These are phyloP conservation scores for Grigorovia jiainica DNA, from an alignment of 805 yeast genomes.

Conservation along the genomic window DNA sequence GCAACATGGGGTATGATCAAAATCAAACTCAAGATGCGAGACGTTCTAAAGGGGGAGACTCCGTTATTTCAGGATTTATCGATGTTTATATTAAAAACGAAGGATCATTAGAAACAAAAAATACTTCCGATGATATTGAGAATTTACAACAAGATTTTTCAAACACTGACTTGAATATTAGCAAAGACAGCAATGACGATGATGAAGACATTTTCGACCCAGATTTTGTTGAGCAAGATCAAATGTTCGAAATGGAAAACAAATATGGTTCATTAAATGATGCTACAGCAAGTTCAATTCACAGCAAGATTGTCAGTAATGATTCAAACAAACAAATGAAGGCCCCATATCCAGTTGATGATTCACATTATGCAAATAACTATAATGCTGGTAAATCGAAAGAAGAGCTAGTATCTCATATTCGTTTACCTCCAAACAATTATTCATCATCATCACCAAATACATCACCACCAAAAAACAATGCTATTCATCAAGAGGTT, in stretches of 20 bases:
- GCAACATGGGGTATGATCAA: too few relatives aligned
- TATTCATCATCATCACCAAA: background rate
- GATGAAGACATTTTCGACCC: conserved; percentile 22
- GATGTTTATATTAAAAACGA: conserved; percentile 1
- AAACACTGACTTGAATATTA: background rate
- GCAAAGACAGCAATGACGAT: too few relatives aligned
- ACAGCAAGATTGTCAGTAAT: background rate
- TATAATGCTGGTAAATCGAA: background rate
- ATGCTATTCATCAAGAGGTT: background rate
- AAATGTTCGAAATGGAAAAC: conserved; percentile 10
- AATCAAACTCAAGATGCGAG: background rate
- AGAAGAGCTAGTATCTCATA: conserved; percentile 1
- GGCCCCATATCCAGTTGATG: conserved; percentile 3
- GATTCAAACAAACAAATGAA: background rate
- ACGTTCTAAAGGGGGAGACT: conserved; percentile 1
- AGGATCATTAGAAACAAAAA: background rate
- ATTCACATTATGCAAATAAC: background rate
- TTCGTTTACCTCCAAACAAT: conserved; percentile 3
- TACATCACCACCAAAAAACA: background rate
- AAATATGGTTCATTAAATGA: conserved; percentile 1
- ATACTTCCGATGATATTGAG: background rate
- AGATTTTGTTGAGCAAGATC: conserved; percentile 17
- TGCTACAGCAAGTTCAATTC: background rate
- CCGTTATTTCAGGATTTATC: conserved; percentile 1
- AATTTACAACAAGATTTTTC: background rate